Base-by-base conservation (phyloP, 345 rosid genomes). In the Boechera stricta region DNA sequence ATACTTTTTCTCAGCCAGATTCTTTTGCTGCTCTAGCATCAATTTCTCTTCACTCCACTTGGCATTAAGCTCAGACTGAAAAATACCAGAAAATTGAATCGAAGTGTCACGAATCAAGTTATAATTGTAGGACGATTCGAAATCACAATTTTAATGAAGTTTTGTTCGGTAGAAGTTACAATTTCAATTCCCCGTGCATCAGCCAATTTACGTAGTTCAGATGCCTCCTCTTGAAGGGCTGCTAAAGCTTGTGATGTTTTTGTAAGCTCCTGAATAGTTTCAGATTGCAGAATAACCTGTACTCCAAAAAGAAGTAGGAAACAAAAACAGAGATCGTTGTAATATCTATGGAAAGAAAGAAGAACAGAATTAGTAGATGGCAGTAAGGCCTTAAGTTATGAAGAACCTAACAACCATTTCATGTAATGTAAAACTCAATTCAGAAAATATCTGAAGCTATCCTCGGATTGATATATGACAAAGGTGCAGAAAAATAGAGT, bases 221-320 rank as follows among this genome's bases (percentile, higher is more conserved):
- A 86, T 62, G 89, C 87, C 82, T 95, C 94, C 74, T 86, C 86
- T 77, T 91, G 94, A 76, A 92, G 81, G 28, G 79, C 64, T 67
- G 89, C 86, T 85, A 91, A 85, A 66, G 85, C 88, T 72, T 91
- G 88, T 12, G 99, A 95, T 51, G 97, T 89, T 84, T 85, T 90
- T 12, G 91, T 85, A 79, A 92, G 82, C 86, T 95, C 99, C 78
- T 91, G 95, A 75, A 95, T 95, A 57, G 99, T 89, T 83, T 92
- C 99, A 24, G 99, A 91, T 83, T 90, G 99, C 70, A 92, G 78
- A 79, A 92, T 75, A 74, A 95, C 98, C 99, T 95, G 89, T 42
- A 21, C 55, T 69, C 63, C 83, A 51, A 74, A 35, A 68, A 72
- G 18, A 24, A 18, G 21, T 29, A 45, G 69, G 69, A 67, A 66